A percentile compares a stretch with the other conserved stretches of the same genome.
These are phyloP conservation scores for Chlorella sp. DNA, from an alignment of 139 green algal species.

Conservation along the genomic window DNA sequence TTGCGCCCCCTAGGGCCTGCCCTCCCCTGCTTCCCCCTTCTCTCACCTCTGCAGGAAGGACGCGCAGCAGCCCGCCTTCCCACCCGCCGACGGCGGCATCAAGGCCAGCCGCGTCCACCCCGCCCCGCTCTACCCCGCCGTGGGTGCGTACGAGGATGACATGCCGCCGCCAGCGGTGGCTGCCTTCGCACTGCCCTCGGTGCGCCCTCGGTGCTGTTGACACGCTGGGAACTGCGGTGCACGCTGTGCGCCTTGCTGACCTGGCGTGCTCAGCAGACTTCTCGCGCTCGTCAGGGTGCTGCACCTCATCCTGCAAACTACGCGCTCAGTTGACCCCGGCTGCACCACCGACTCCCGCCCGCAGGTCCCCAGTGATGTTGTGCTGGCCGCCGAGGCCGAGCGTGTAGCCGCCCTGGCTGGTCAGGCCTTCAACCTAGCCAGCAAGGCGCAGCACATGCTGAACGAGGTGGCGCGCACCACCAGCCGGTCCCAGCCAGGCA, in stretches of 20 bases:
- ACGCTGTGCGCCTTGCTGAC: not conserved
- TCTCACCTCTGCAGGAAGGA: not conserved
- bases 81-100: not conserved
- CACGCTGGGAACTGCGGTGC: not conserved
- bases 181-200: not conserved
- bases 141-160: not conserved
- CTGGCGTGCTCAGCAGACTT: not conserved
- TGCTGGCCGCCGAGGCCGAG: not conserved
- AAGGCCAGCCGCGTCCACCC: conserved; percentile 12
- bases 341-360: not conserved
- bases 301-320: not conserved
- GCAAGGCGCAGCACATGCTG: conserved; percentile 2
- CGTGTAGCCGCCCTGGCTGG: conserved; percentile 14
- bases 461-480: conserved; percentile 9
- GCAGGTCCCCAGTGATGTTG: not conserved
- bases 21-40: not conserved
- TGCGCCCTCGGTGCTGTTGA: not conserved
- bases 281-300: not conserved
- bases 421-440: not conserved
- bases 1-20: too few species aligned
- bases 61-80: not conserved
- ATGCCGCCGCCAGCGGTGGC: not conserved
- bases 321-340: not conserved
- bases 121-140: not conserved
- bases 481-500: not conserved